These are phyloP conservation scores for Diplodia sapinea DNA, from an alignment of 2,329 filamentous ascomycete species.

Conservation along the genomic window DNA sequence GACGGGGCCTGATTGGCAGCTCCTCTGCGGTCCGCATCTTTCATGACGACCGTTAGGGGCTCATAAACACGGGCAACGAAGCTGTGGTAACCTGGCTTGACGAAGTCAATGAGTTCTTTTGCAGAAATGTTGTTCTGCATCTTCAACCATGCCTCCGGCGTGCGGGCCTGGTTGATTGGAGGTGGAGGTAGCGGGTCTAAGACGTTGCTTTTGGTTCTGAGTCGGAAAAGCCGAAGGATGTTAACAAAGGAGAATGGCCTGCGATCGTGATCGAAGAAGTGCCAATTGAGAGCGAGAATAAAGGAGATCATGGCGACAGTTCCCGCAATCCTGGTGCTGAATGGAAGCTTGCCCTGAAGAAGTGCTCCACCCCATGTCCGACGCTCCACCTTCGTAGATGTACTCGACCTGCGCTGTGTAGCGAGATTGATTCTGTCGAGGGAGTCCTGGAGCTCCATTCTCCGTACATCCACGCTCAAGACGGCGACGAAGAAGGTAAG, in stretches of 20 bases:
- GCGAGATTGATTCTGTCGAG: slow-evolving; percentile 55
- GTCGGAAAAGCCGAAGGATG: slow-evolving; percentile 34
- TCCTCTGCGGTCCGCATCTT: slow-evolving; percentile 69
- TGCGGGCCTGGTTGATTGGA: slow-evolving; percentile 74
- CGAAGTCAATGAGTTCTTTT: slow-evolving; percentile 74
- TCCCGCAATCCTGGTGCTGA: slow-evolving; percentile 76
- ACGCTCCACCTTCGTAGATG: slow-evolving; percentile 52
- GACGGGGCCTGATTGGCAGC: slow-evolving; percentile 55
- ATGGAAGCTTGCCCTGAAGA: slow-evolving; percentile 67
- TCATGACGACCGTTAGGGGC: slow-evolving; percentile 73
- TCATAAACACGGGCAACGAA: slow-evolving; percentile 78
- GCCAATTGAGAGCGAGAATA: slow-evolving; percentile 75
- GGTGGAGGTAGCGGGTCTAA: slow-evolving; percentile 53
- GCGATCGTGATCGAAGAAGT: slow-evolving; percentile 71
- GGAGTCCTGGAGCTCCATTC: slow-evolving; percentile 76
- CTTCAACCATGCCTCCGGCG: slow-evolving; percentile 76
- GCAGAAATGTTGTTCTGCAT: slow-evolving; percentile 81
- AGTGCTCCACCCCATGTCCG: slow-evolving; percentile 67
- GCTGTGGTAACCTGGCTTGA: slow-evolving; percentile 73
- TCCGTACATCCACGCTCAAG: slow-evolving; percentile 76
- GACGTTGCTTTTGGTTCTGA: slow-evolving; percentile 35
- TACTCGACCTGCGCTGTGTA: slow-evolving; percentile 25
- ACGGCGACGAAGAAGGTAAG: slow-evolving; percentile 82
- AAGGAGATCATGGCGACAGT: slow-evolving; percentile 75
- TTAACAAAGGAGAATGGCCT: slow-evolving; percentile 41